phyloP scores from a whole-genome alignment of 805 yeast genomes.

The Barnettozyma sucrosica region DNA sequence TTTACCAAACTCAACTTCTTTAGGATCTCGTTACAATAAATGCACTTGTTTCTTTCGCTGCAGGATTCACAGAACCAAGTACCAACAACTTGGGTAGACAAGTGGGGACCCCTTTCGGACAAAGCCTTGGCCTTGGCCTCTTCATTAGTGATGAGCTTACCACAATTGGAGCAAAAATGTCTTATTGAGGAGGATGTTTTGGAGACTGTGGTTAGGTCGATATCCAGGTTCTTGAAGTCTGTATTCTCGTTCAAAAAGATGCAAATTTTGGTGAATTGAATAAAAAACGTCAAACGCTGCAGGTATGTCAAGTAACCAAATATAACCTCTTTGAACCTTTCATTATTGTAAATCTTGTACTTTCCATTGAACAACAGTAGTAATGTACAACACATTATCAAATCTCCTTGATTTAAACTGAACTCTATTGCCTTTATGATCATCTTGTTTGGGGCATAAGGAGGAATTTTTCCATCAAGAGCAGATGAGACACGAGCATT shows the following conservation, averaged over 20 bases:
- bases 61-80: conserved; percentile 86
- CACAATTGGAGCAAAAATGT: conserved; percentile 58
- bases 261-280: conserved; percentile 51
- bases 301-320: conserved; percentile 49
- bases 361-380: conserved; percentile 45
- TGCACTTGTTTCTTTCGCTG: conserved; percentile 43
- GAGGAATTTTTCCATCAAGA: conserved; percentile 27
- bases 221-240: conserved; percentile 14
- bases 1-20: conserved; percentile 59
- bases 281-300: conserved; percentile 44
- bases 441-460: conserved; percentile 54
- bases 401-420: conserved; percentile 57
- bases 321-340: conserved; percentile 48
- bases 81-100: conserved; percentile 40
- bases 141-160: conserved; percentile 55
- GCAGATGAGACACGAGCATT: neutral
- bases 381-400: conserved; percentile 53
- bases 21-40: conserved; percentile 71
- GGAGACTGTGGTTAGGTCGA: conserved; percentile 7
- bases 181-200: conserved; percentile 36
- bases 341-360: conserved; percentile 28
- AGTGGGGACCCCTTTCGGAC: neutral
- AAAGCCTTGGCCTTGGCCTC: conserved; percentile 35
- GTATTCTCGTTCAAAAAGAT: conserved; percentile 33
- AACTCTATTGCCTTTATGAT: conserved; percentile 48